Conservation (phyloP, 2,329 filamentous ascomycete species). For the Penicillium sp. region DNA sequence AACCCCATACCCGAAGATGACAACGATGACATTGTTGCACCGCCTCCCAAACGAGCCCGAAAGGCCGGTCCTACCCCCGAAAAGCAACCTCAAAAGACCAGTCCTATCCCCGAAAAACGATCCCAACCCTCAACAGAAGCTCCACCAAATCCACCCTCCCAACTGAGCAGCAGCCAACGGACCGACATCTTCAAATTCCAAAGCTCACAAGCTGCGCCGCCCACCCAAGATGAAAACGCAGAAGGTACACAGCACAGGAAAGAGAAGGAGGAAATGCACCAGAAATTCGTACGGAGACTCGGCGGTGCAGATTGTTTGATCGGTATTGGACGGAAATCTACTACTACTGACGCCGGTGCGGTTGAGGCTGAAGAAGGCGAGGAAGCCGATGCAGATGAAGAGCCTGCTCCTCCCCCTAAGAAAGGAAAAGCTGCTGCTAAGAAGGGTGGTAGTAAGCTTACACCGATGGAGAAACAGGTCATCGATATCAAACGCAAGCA, state of each 20-base stretch:
- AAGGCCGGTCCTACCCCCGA: conserved; percentile 22
- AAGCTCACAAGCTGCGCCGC: conserved; percentile 47
- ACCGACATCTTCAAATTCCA: conserved; percentile 62
- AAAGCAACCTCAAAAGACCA: conserved; percentile 21
- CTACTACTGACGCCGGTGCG: conserved; percentile 52
- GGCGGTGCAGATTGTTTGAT: conserved; percentile 80
- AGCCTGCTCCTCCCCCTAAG: conserved; percentile 45
- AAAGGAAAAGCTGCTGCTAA: conserved; percentile 57
- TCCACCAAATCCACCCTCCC: conserved; percentile 23
- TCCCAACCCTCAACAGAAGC: conserved; percentile 3
- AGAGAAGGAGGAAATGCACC: conserved; percentile 71
- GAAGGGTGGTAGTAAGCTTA: conserved; percentile 80
- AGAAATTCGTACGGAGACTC: conserved; percentile 85
- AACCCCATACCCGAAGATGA: conserved; percentile 26
- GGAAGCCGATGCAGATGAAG: conserved; percentile 56
- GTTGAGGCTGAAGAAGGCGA: conserved; percentile 59
- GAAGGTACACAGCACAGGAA: conserved; percentile 56
- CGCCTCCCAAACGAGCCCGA: conserved; percentile 42
- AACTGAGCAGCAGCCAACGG: conserved; percentile 44
- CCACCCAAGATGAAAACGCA: conserved; percentile 35
- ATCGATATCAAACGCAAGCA: conserved; percentile 91
- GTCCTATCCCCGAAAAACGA: conserved; percentile 11
- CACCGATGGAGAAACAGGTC: conserved; percentile 90
- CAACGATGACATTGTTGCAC: conserved; percentile 42
- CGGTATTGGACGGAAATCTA: conserved; percentile 60